These are phyloP conservation scores for Papilionanthe hybrid DNA, from an alignment of 116 monocot species.

Conservation along the genomic window DNA sequence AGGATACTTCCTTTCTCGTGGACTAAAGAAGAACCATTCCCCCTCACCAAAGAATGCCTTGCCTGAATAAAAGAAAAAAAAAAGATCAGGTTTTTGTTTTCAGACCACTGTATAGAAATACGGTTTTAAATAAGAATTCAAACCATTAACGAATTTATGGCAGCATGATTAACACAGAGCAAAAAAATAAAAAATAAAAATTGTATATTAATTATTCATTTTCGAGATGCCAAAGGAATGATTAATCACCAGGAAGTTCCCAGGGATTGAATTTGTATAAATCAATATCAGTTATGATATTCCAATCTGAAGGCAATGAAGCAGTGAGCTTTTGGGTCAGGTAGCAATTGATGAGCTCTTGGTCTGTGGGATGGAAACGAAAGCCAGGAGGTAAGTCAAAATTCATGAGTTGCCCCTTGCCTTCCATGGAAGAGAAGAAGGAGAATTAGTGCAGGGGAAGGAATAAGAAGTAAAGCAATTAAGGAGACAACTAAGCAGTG, in stretches of 20 bases:
- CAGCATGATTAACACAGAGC: too few relatives aligned
- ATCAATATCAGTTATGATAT: conserved; percentile 13
- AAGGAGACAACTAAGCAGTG: not conserved
- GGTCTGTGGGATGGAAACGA: conserved; percentile 16
- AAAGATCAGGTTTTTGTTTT: not conserved
- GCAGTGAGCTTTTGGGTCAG: conserved; percentile 5
- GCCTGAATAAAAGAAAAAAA: not conserved
- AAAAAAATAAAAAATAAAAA: too few relatives aligned
- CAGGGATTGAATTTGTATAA: conserved; percentile 19
- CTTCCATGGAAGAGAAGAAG: not conserved
- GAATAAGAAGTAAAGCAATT: not conserved
- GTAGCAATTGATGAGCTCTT: conserved; percentile 15
- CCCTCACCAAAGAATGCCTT: conserved; percentile 4
- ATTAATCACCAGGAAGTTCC: conserved; percentile 16
- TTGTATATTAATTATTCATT: not conserved
- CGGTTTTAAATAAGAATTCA: too few relatives aligned
- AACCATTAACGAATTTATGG: too few relatives aligned
- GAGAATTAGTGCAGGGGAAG: not conserved
- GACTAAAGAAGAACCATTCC: conserved; percentile 12
- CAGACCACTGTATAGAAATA: too few relatives aligned
- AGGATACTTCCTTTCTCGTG: conserved; percentile 9
- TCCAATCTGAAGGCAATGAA: not conserved
- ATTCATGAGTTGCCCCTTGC: not conserved
- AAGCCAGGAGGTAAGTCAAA: conserved; percentile 9
- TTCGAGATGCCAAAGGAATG: not conserved